Conservation (phyloP, 73 alveolate genomes). For the Paramecium pentaurelia region DNA sequence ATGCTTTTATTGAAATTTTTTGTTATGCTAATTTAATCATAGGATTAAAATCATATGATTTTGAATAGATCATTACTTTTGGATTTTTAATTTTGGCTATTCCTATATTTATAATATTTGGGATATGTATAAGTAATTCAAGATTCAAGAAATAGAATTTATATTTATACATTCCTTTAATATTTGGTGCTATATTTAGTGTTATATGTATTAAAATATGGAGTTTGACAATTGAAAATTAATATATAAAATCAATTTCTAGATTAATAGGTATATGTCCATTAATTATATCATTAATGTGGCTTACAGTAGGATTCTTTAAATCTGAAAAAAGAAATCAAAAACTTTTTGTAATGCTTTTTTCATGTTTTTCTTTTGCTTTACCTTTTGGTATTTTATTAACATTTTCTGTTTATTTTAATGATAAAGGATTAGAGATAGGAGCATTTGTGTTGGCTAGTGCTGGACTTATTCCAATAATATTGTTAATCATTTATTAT, state of each 20-base stretch:
- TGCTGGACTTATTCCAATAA: neutral
- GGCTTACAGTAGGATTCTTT: neutral
- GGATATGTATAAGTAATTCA: neutral
- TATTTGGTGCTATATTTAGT: neutral
- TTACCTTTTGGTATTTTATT: neutral
- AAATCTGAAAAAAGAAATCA: neutral
- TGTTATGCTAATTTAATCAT: neutral
- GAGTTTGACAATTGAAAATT: neutral
- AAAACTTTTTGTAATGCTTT: neutral
- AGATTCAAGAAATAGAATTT: neutral
- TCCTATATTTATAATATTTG: neutral
- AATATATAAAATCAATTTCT: neutral
- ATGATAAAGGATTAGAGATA: neutral
- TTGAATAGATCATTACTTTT: neutral
- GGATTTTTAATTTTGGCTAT: neutral
- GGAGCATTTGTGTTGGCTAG: neutral
- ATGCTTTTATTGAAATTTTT: neutral
- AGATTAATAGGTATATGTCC: constrained; percentile 1
- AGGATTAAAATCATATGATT: neutral
- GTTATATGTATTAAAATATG: neutral
- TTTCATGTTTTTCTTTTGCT: neutral
- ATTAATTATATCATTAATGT: neutral
- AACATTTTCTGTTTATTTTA: neutral
- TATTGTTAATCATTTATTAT: neutral
- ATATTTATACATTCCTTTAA: neutral